These are phyloP conservation scores for Neurospora terricola DNA, from an alignment of 495 filamentous ascomycete genomes.

Conservation along the genomic window DNA sequence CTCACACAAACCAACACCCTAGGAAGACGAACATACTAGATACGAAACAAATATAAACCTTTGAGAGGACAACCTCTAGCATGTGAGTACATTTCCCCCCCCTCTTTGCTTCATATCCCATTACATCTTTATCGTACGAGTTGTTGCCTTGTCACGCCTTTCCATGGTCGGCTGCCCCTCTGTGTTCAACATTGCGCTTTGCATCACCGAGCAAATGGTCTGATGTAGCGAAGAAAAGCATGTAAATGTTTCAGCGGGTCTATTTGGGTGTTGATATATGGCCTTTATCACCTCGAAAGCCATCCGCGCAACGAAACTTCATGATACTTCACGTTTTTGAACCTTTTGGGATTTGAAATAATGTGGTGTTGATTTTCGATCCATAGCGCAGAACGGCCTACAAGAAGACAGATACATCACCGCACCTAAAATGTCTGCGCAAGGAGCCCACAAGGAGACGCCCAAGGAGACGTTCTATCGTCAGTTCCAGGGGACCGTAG, in stretches of 20 bases:
- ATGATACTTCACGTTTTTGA: not conserved
- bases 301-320: not conserved
- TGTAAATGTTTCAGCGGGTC: too few species aligned
- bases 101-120: not conserved
- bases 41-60: not conserved
- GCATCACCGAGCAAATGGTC: not conserved
- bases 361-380: not conserved
- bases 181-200: not conserved
- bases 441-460: constrained; percentile 17
- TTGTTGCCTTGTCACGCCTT: not conserved
- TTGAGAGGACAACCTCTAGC: not conserved
- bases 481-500: constrained; percentile 65
- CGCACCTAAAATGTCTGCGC: not conserved
- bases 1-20: not conserved
- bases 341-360: not conserved
- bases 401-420: not conserved
- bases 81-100: not conserved
- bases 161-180: not conserved
- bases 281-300: not conserved
- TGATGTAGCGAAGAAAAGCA: not conserved
- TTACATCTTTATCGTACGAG: not conserved
- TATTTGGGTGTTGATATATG: not conserved
- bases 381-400: not conserved
- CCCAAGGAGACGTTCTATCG: constrained; percentile 70
- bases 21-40: not conserved